phyloP scores from a whole-genome alignment of 2,329 filamentous ascomycete species.

The Cladophialophora bantiana region DNA sequence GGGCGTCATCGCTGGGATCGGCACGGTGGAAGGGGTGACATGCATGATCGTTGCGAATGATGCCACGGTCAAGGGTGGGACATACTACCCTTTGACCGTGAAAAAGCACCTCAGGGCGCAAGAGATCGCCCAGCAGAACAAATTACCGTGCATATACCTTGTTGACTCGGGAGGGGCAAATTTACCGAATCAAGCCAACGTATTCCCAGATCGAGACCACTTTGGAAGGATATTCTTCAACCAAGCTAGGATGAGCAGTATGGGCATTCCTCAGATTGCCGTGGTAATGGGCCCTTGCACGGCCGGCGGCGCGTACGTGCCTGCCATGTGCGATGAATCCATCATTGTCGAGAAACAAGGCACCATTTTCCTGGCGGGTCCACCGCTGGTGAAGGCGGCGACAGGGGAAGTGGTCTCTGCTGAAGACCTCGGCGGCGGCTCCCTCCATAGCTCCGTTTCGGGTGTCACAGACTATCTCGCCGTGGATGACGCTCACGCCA shows the following conservation, averaged over 20 bases:
- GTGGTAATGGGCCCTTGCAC: slow-evolving; percentile 98
- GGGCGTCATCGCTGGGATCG: slow-evolving; percentile 91
- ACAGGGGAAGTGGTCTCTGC: slow-evolving; percentile 91
- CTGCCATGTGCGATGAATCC: slow-evolving; percentile 95
- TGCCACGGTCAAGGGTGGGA: slow-evolving; percentile 95
- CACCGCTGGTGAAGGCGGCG: slow-evolving; percentile 92
- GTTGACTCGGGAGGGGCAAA: slow-evolving; percentile 97
- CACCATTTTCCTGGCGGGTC: slow-evolving; percentile 96
- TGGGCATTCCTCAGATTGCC: slow-evolving; percentile 89
- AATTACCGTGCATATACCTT: slow-evolving; percentile 84
- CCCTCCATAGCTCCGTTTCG: slow-evolving; percentile 86
- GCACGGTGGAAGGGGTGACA: slow-evolving; percentile 85
- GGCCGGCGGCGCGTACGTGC: slow-evolving; percentile 92
- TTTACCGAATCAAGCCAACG: slow-evolving; percentile 90
- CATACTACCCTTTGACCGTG: slow-evolving; percentile 95
- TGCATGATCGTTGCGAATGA: slow-evolving; percentile 96
- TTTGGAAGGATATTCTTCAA: slow-evolving; percentile 99
- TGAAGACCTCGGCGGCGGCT: slow-evolving; percentile 89
- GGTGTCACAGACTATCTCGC: slow-evolving; percentile 96
- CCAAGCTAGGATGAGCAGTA: slow-evolving; percentile 88
- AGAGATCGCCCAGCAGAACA: slow-evolving; percentile 87
- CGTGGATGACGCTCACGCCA: slow-evolving; percentile 89
- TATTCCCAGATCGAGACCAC: slow-evolving; percentile 93
- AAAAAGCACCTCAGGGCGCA: slow-evolving; percentile 97
- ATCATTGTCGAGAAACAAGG: slow-evolving; percentile 96